Evolutionary conservation across 73 alveolate genomes (phyloP).

Genomic region (Effrenium voratum): DNA sequence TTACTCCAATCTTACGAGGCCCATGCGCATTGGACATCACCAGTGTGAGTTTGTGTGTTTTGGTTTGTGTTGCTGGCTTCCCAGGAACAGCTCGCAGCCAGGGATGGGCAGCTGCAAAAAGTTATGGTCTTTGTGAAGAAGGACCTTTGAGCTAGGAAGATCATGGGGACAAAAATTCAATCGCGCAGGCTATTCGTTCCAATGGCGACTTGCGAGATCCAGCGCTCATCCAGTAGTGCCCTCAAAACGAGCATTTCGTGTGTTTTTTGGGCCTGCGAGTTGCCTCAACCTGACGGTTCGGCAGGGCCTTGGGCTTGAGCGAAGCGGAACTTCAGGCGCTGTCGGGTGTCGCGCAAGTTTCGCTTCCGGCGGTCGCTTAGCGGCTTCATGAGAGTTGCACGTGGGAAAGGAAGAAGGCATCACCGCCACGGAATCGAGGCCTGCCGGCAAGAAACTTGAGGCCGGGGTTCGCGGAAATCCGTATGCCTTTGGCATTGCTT

Average conservation of each 20-base stretch:
- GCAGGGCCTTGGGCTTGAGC: conserved; percentile 59
- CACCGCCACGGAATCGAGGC: not conserved
- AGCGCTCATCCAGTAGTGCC: not conserved
- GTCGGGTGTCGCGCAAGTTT: not conserved
- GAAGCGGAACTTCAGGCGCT: conserved; percentile 72
- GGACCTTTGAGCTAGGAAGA: not conserved
- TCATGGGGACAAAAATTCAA: no score
- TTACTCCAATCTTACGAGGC: conserved; percentile 68
- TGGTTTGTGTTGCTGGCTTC: not conserved
- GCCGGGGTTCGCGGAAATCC: not conserved
- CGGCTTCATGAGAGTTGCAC: not conserved
- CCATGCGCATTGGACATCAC: not conserved
- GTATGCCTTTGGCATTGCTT: not conserved
- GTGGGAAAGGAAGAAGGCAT: conserved; percentile 23
- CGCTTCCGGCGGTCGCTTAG: not conserved
- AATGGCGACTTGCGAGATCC: conserved; percentile 63
- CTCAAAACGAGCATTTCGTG: not conserved
- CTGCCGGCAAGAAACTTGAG: not conserved
- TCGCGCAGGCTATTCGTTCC: conserved; percentile 61
- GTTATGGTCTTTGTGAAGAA: conserved; percentile 69
- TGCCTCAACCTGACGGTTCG: not conserved
- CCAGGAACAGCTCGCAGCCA: conserved; percentile 49
- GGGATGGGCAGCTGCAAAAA: conserved; percentile 62
- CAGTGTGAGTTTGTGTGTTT: not conserved
- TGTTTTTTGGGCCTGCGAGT: not conserved